Conservation (phyloP, 495 filamentous ascomycete genomes). For the Letharia columbiana region DNA sequence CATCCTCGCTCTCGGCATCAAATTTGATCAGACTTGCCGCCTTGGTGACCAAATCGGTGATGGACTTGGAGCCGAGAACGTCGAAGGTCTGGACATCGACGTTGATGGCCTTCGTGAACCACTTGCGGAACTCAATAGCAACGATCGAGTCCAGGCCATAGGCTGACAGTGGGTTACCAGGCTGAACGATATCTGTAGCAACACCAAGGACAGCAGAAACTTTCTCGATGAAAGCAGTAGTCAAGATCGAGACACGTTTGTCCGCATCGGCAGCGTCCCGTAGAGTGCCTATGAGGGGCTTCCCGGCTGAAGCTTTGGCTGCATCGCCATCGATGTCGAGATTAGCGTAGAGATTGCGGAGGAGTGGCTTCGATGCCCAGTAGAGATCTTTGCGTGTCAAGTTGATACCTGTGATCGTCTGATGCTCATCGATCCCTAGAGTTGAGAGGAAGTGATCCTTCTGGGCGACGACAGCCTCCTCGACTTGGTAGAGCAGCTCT, state of each 20-base stretch:
- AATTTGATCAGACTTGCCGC: conserved; percentile 17
- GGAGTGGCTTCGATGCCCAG: conserved; percentile 24
- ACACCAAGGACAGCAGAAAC: conserved; percentile 26
- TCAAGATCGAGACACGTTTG: conserved; percentile 17
- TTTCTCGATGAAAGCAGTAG: conserved; percentile 27
- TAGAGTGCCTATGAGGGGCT: conserved; percentile 15
- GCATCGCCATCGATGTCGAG: conserved; percentile 21
- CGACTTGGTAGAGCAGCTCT: conserved; percentile 29
- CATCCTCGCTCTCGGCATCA: conserved; percentile 6
- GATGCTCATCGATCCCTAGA: conserved; percentile 20
- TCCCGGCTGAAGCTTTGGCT: conserved; percentile 8
- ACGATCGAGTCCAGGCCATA: conserved; percentile 39
- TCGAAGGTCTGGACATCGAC: conserved; percentile 24
- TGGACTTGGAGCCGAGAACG: conserved; percentile 24
- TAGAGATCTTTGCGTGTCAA: conserved; percentile 24
- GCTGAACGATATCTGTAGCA: conserved; percentile 24
- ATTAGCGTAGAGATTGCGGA: conserved; percentile 26
- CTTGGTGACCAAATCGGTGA: conserved; percentile 21
- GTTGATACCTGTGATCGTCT: conserved; percentile 25
- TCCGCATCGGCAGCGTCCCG: conserved; percentile 12
- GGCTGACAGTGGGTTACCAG: conserved; percentile 26
- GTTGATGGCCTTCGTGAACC: conserved; percentile 27
- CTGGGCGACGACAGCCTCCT: conserved; percentile 24
- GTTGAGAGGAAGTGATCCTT: conserved; percentile 2
- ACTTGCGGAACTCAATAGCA: conserved; percentile 37